Conservation (phyloP, 352 stramenopile species). For the Pythium monospermum region DNA sequence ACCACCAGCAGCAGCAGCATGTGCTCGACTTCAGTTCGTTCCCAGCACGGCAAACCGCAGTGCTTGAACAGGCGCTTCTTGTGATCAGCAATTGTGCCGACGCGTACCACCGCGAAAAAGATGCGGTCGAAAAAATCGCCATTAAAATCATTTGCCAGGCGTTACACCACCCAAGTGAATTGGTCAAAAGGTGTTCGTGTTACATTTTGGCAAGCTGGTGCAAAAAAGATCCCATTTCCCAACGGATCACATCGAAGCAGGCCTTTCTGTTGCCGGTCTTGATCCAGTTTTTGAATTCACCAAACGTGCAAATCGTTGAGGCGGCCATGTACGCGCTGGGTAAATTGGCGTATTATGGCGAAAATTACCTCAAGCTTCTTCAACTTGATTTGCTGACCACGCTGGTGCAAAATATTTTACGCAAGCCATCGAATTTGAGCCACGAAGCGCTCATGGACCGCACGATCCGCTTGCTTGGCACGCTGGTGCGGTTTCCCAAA, state of each 20-base stretch:
- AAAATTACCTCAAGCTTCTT: conserved; percentile 66
- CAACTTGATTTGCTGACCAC: conserved; percentile 54
- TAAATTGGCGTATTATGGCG: conserved; percentile 54
- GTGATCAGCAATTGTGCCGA: conserved; percentile 67
- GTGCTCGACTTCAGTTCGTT: conserved; percentile 55
- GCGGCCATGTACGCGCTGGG: conserved; percentile 52
- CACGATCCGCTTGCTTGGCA: conserved; percentile 54
- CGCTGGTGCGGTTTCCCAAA: conserved; percentile 45
- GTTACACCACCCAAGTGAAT: conserved; percentile 53
- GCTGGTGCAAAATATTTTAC: conserved; percentile 42
- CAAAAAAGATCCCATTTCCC: conserved; percentile 38
- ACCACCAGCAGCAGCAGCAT: conserved; percentile 30
- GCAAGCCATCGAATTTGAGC: conserved; percentile 29
- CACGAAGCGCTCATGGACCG: conserved; percentile 57
- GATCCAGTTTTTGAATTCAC: conserved; percentile 58
- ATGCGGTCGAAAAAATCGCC: conserved; percentile 39
- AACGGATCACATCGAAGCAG: conserved; percentile 41
- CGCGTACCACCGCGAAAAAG: conserved; percentile 36
- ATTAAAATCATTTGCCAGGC: conserved; percentile 56
- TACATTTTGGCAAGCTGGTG: conserved; percentile 64
- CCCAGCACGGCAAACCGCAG: conserved; percentile 42
- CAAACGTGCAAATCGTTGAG: conserved; percentile 52
- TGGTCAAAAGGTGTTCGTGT: conserved; percentile 64
- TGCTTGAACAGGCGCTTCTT: conserved; percentile 63
- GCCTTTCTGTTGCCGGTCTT: conserved; percentile 42